Conservation (phyloP, 2,329 filamentous ascomycete genomes). For the Colletotrichum neosansevieriae region DNA sequence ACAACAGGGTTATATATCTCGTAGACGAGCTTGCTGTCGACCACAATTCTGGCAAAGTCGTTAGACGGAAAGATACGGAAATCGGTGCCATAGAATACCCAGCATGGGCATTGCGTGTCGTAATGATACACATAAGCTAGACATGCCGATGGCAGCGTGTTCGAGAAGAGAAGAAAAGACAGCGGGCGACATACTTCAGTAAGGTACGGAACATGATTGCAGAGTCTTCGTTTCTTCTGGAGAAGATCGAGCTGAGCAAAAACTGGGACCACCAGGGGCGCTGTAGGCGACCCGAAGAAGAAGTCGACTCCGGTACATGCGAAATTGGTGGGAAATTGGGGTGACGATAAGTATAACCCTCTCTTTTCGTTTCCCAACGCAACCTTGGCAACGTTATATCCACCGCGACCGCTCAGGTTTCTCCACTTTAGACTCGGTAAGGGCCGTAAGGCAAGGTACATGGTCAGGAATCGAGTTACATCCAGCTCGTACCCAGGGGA, state of each 20-base stretch:
- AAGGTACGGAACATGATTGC: neutral
- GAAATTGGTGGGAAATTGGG: conserved; percentile 42
- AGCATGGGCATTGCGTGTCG: too few relatives aligned
- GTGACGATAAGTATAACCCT: conserved; percentile 34
- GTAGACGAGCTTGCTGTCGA: conserved; percentile 12
- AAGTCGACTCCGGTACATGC: conserved; percentile 41
- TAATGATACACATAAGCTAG: too few relatives aligned
- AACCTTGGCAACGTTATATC: conserved; percentile 22
- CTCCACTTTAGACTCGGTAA: conserved; percentile 23
- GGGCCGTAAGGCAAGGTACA: conserved; percentile 30
- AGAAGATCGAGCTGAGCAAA: conserved; percentile 26
- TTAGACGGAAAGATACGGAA: too few relatives aligned
- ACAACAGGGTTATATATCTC: conserved; percentile 14
- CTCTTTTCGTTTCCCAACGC: conserved; percentile 5
- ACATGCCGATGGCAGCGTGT: too few relatives aligned
- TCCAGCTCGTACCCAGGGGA: conserved; percentile 3
- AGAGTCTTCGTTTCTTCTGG: neutral
- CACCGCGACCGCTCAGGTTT: conserved; percentile 20
- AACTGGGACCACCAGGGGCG: conserved; percentile 21
- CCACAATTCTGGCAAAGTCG: neutral
- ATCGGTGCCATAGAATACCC: too few relatives aligned
- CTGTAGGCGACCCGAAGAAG: conserved; percentile 36
- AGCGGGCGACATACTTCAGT: neutral
- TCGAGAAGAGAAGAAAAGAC: conserved; percentile 13
- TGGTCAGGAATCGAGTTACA: conserved; percentile 5